Evolutionary conservation across 2,329 filamentous ascomycete species (phyloP).

Genomic region (Teratosphaeria epicoccoides): DNA sequence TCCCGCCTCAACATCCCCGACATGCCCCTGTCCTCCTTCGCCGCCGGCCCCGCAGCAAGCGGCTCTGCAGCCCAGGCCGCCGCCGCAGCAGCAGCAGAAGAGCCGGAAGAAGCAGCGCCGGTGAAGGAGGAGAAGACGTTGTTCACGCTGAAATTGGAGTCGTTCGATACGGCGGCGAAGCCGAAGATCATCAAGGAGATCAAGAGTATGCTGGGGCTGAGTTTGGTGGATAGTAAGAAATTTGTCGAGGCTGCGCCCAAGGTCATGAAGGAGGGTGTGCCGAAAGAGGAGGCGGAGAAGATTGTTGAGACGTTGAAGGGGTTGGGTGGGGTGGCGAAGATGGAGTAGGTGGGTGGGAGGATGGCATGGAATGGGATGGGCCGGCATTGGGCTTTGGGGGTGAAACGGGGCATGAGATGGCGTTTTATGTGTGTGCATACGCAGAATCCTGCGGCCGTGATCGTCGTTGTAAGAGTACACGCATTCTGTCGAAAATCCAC

Average conservation of each 20-base stretch:
- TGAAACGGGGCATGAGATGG: background rate
- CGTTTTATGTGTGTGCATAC: background rate
- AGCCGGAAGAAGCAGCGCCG: constrained; percentile 81
- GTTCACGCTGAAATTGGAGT: constrained; percentile 89
- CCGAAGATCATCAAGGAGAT: constrained; percentile 99
- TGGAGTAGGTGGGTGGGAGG: constrained; percentile 62
- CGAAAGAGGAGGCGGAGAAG: constrained; percentile 99
- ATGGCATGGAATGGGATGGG: background rate
- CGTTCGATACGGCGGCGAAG: constrained; percentile 80
- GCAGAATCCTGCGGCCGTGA: background rate
- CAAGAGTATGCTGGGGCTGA: constrained; percentile 89
- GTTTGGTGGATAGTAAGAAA: constrained; percentile 99
- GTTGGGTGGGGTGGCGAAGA: constrained; percentile 74
- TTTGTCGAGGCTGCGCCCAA: constrained; percentile 98
- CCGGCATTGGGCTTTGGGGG: no score
- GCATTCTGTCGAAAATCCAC: no score
- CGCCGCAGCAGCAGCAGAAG: constrained; percentile 48
- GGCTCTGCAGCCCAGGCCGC: constrained; percentile 39
- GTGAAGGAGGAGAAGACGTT: constrained; percentile 88
- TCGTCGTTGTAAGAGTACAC: background rate
- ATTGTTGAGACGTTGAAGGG: constrained; percentile 91
- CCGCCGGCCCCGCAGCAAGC: constrained; percentile 45
- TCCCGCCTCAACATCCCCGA: constrained; percentile 95
- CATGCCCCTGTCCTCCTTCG: constrained; percentile 86
- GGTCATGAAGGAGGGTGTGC: constrained; percentile 96